Evolutionary conservation across 1,284 basidiomycete genomes (phyloP), one percentile per base, ranked within the genome.

Genomic region (Omphalotus olearius): DNA sequence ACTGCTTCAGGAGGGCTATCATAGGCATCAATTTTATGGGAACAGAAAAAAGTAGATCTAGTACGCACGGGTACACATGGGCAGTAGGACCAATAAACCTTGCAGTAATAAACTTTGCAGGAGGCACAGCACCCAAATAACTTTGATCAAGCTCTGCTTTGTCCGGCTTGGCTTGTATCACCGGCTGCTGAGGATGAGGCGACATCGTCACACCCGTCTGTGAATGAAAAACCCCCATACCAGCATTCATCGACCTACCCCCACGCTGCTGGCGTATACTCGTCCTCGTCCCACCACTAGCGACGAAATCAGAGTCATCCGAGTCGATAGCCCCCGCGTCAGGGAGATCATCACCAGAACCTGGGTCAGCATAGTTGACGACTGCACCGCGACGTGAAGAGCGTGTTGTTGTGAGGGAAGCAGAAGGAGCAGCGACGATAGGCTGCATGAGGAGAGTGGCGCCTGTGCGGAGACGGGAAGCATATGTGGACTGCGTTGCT

Each of bases 401-500:
- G 73, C 61, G 2, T 77, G 70, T 3, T 73, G 61, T 11, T 74
- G 67, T 1, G 75, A 44, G 20, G 49, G 20, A 16, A 33, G 42
- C 6, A 37, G 39, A 6, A 20, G 6, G 18, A 14, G 20, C 20
- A 39, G 26, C 11, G 35, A 87, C 56, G 58, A 93, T 83, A n/a
- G 95, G 94, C 64, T 99, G 96, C 68, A 98, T 80, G 56, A 99
- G 80, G 2, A 91, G 83, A 1, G 92, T 91, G 5, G 88, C 81
- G 23, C 96, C 96, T 0, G 94, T 95, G n/a, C 91, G 84, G 51
- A 98, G 73, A n/a, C 95, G 83, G 4, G 94, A 91, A 0, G 93
- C 76, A 67, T 97, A 98, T 1, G 92, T 91, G 1, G 91, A 88
- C 57, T 84, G 80, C 17, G 85, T 69, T 0, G 90, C 93, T 66